Conservation (phyloP, 495 filamentous ascomycete species). For the Penicillium samsonianum region DNA sequence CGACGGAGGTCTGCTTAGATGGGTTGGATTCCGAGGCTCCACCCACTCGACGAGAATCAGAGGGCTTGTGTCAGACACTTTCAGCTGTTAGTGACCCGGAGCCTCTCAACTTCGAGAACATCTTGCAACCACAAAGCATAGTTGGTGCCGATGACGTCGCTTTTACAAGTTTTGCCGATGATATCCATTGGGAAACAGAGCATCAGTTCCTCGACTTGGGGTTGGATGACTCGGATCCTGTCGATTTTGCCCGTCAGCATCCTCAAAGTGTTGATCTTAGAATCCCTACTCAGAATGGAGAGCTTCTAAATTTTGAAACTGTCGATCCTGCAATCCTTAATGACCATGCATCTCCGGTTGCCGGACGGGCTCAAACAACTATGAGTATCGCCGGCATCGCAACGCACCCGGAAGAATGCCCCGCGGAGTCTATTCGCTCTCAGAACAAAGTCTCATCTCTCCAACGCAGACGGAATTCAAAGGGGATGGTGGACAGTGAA, state of each 20-base stretch:
- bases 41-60: background rate
- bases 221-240: background rate
- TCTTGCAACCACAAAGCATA: background rate
- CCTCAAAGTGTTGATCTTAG: background rate
- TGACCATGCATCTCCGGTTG: background rate
- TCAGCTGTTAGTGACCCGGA: background rate
- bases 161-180: background rate
- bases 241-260: background rate
- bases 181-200: background rate
- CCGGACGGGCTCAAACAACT: background rate
- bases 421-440: background rate
- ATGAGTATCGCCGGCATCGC: background rate
- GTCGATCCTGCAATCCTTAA: background rate
- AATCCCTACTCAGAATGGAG: conserved; percentile 1
- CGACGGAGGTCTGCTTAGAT: too few relatives aligned
- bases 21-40: background rate
- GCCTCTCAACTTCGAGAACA: background rate
- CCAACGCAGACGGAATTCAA: conserved; percentile 1
- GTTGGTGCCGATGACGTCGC: background rate
- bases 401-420: background rate
- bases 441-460: conserved; percentile 1
- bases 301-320: background rate
- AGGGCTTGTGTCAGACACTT: background rate
- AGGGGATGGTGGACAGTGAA: background rate
- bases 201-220: background rate